These are phyloP conservation scores for Anthracocystis panici-leucophaei DNA, from an alignment of 1,284 basidiomycete species.

Conservation along the genomic window DNA sequence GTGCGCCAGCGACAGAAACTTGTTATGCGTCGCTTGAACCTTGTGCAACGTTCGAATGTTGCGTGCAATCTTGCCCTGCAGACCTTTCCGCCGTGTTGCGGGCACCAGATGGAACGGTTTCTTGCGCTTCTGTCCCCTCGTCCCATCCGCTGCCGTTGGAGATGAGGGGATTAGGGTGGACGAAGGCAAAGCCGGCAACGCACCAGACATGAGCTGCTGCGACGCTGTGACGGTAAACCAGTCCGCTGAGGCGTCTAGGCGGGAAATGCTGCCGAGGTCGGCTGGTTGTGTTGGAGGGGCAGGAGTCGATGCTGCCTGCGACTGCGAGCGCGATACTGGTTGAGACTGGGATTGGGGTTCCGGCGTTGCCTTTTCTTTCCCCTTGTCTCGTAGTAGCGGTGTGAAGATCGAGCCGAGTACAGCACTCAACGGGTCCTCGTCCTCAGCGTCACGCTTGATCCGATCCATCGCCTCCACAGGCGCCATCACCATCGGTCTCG, in stretches of 20 bases:
- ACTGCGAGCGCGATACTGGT: constrained; percentile 2
- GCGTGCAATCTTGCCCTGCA: constrained; percentile 53
- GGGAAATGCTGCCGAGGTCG: neutral
- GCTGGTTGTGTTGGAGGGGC: constrained; percentile 5
- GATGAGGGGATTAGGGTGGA: constrained; percentile 10
- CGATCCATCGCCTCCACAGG: constrained; percentile 34
- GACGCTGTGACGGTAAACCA: constrained; percentile 60
- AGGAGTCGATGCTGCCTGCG: constrained; percentile 7
- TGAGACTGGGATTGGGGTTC: constrained; percentile 23
- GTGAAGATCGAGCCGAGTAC: constrained; percentile 32
- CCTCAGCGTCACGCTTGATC: constrained; percentile 25
- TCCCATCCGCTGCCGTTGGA: neutral
- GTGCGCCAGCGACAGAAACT: constrained; percentile 60
- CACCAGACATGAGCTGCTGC: constrained; percentile 48
- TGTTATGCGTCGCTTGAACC: constrained; percentile 62
- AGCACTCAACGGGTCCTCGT: constrained; percentile 24
- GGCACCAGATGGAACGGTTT: constrained; percentile 41
- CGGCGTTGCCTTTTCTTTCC: constrained; percentile 43
- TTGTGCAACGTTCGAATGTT: constrained; percentile 63
- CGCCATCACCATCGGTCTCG: constrained; percentile 29
- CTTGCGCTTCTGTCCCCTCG: constrained; percentile 17
- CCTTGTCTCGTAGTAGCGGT: constrained; percentile 25
- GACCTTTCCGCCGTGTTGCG: constrained; percentile 46
- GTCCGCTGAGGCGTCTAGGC: constrained; percentile 29
- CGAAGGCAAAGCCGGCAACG: constrained; percentile 44